phyloP scores from a whole-genome alignment of 371 early-diverging fungal species.

The Circinella minor region DNA sequence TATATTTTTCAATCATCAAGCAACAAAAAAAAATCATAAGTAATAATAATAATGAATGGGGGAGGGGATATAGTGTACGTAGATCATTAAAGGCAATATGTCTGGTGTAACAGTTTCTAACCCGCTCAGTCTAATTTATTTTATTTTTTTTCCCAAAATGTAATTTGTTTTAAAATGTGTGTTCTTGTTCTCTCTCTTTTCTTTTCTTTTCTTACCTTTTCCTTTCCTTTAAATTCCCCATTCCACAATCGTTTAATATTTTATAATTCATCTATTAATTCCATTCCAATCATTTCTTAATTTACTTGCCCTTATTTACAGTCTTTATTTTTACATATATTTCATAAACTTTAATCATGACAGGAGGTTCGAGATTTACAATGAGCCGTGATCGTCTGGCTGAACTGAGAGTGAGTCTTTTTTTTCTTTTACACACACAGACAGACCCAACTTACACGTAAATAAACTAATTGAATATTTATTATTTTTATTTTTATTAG shows the following conservation, averaged over 20 bases:
- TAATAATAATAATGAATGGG: too few relatives aligned
- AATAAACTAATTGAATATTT: too few relatives aligned
- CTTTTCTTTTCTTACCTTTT: conserved; percentile 1
- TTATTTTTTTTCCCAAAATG: neutral
- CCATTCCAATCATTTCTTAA: conserved; percentile 21
- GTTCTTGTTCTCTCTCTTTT: conserved; percentile 1
- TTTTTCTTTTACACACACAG: neutral
- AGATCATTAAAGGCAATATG: conserved; percentile 13
- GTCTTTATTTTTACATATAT: too few relatives aligned
- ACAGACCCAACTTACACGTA: too few relatives aligned
- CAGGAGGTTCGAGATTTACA: conserved; percentile 48
- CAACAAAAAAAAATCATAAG: too few relatives aligned
- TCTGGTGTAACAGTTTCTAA: conserved; percentile 17
- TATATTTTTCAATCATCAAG: too few relatives aligned
- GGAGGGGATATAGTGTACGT: neutral
- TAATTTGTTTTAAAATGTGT: neutral
- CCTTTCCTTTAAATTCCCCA: neutral
- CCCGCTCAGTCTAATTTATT: too few relatives aligned
- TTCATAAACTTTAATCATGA: conserved; percentile 23
- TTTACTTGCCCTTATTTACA: too few relatives aligned
- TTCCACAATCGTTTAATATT: conserved; percentile 6
- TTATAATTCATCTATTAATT: conserved; percentile 6
- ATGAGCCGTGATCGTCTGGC: conserved; percentile 60
- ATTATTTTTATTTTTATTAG: neutral
- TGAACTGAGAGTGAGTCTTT: conserved; percentile 43